Base-by-base conservation (phyloP, 768 basidiomycete genomes). In the Sistotremastrum suecicum region DNA sequence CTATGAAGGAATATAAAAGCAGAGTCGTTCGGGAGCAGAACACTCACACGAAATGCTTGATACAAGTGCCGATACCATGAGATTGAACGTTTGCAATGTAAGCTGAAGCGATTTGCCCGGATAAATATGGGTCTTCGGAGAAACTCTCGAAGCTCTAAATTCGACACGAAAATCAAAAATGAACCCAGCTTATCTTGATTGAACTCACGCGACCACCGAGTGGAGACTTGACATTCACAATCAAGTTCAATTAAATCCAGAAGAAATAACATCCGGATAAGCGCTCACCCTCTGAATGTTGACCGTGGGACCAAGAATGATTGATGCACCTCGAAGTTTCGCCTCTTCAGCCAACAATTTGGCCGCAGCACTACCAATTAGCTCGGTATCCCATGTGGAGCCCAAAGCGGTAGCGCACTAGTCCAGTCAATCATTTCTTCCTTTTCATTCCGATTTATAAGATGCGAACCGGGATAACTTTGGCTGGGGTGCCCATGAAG, bases 21-120 rank as follows among this genome's bases (percentile, higher is more conserved):
- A 20, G 20, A 20, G 20, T 20, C 20, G 20, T 20, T 20, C 20
- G 20, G 20, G 20, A 20, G 20, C 8, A 7, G 32, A 12, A 12
- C 34, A 54, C 67, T n/a, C 59, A 80, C 79, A 80, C 76, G 50
- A 83, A 88, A 57, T 89, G 87, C 58, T 89, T 89, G 66, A 88
- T 80, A 3, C 80, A 70, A 4, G 76, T 70, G 12, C 79, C 82
- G 40, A 90, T 76, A 1, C 85, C 84, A n/a, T 74, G 73, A 12
- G 60, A 72, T 60, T 90, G 87, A 3, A 86, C 69, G 5, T 84
- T 84, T 42, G 74, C 77, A n/a, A 85, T 69, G 52, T 85, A 88
- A 9, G 80, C 71, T 0, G 81, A 71, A 2, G 82, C 74, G 11
- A 83, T 69, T 51, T 72, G 65, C 5, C 85, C 86, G 5, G 81